Conservation (phyloP, 495 filamentous ascomycete species). For the Talaromyces stipitatus region DNA sequence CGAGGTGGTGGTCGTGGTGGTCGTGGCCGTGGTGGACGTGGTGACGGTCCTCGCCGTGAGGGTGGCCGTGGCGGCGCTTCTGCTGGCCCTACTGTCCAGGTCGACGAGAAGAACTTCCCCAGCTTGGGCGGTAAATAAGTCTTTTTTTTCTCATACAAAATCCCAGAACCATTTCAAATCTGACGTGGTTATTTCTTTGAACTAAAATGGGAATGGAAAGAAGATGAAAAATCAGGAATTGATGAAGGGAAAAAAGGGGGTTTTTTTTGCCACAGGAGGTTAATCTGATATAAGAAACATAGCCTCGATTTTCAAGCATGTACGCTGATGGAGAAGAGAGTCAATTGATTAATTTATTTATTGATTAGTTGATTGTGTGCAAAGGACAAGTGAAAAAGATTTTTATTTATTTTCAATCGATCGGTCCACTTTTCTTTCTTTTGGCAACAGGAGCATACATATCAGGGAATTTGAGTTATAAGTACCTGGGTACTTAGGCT, state of each 20-base stretch:
- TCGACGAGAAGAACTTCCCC: constrained; percentile 47
- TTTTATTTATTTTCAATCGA: too few relatives aligned
- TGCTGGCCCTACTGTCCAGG: constrained; percentile 23
- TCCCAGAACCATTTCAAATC: neutral
- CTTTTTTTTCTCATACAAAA: neutral
- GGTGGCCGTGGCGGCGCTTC: constrained; percentile 22
- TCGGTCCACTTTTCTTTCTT: too few relatives aligned
- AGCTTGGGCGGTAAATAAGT: constrained; percentile 39
- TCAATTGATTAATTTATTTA: constrained; percentile 1
- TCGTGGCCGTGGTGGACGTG: constrained; percentile 44
- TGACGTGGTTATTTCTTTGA: neutral
- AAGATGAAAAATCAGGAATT: neutral
- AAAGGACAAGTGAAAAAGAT: neutral
- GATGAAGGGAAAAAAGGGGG: neutral
- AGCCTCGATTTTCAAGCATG: neutral
- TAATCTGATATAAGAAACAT: neutral
- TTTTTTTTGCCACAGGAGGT: neutral
- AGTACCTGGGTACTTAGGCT: too few relatives aligned
- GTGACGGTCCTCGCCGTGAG: constrained; percentile 37
- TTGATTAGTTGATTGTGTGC: neutral
- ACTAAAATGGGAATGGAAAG: neutral
- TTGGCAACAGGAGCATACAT: too few relatives aligned
- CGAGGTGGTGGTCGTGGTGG: constrained; percentile 30
- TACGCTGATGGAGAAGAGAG: neutral
- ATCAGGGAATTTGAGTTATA: too few relatives aligned